Evolutionary conservation across 2,329 filamentous ascomycete genomes (phyloP).

Genomic region (Sporothrix luriei): DNA sequence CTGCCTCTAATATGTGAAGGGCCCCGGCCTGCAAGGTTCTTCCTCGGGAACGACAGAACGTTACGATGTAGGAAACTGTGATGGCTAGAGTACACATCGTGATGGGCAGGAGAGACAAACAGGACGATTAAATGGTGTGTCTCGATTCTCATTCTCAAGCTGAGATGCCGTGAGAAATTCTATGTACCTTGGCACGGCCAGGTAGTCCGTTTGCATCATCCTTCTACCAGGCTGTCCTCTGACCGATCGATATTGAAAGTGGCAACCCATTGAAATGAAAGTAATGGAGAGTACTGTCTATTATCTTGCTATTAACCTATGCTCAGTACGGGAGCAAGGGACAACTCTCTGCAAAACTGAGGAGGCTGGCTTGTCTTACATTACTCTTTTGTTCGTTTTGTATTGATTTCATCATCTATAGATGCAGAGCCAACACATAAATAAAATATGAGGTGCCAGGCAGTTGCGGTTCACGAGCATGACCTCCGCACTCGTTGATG

Average conservation of each 20-base stretch:
- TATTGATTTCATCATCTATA: background rate
- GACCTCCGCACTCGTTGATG: no score
- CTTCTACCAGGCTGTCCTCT: background rate
- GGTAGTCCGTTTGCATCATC: conserved; percentile 27
- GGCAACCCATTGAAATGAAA: no score
- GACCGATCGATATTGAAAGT: background rate
- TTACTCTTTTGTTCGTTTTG: background rate
- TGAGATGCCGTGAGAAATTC: background rate
- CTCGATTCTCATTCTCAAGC: background rate
- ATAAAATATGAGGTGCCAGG: conserved; percentile 17
- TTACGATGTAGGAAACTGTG: background rate
- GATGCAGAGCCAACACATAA: conserved; percentile 32
- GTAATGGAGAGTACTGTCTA: no score
- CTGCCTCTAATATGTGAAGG: background rate
- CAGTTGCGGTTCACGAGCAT: background rate
- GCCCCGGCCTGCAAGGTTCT: background rate
- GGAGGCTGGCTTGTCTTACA: conserved; percentile 12
- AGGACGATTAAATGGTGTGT: background rate
- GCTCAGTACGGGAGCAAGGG: background rate
- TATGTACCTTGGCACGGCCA: background rate
- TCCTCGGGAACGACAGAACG: background rate
- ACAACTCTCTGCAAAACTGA: background rate
- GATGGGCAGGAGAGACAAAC: background rate
- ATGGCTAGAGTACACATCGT: no score
- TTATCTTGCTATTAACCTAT: no score